Percentiles rank a stretch among this genome's conserved stretches.
These are phyloP conservation scores for Lentinula novae-zelandiae DNA, from an alignment of 1,284 basidiomycete genomes.

Conservation along the genomic window DNA sequence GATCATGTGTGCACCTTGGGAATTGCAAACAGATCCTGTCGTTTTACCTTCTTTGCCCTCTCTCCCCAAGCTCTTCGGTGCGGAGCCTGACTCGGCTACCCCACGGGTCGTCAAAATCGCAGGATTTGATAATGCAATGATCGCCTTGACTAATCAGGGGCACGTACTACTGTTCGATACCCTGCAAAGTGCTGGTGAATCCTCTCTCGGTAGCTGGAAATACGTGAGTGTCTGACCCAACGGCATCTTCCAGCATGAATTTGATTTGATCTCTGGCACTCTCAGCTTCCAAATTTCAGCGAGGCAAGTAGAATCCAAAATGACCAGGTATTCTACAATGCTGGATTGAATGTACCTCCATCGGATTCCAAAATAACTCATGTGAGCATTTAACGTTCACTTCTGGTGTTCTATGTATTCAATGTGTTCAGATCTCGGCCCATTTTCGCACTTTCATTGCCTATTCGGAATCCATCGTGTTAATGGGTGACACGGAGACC, in stretches of 20 bases:
- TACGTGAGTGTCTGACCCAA: conserved; percentile 52
- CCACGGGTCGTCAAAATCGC: conserved; percentile 74
- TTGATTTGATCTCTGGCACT: neutral
- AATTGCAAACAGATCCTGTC: conserved; percentile 47
- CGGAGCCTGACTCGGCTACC: conserved; percentile 23
- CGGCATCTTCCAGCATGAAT: neutral
- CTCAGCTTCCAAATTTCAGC: conserved; percentile 68
- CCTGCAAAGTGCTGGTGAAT: conserved; percentile 27
- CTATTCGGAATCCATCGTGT: conserved; percentile 73
- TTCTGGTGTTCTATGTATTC: conserved; percentile 15
- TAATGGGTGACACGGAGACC: conserved; percentile 48
- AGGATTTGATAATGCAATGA: conserved; percentile 58
- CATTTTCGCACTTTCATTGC: conserved; percentile 78
- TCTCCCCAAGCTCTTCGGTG: conserved; percentile 35
- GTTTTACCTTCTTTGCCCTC: conserved; percentile 51
- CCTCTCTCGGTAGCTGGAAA: conserved; percentile 54
- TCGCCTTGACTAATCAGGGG: conserved; percentile 76
- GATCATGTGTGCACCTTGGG: conserved; percentile 63
- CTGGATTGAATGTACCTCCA: conserved; percentile 32
- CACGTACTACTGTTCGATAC: conserved; percentile 64
- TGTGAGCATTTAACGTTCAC: conserved; percentile 36
- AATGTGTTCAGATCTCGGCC: conserved; percentile 66
- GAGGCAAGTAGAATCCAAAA: conserved; percentile 48
- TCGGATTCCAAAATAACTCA: conserved; percentile 62
- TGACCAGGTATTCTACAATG: conserved; percentile 37